Base-by-base conservation (phyloP, 2,329 filamentous ascomycete species). In the Pseudocercospora vitis region DNA sequence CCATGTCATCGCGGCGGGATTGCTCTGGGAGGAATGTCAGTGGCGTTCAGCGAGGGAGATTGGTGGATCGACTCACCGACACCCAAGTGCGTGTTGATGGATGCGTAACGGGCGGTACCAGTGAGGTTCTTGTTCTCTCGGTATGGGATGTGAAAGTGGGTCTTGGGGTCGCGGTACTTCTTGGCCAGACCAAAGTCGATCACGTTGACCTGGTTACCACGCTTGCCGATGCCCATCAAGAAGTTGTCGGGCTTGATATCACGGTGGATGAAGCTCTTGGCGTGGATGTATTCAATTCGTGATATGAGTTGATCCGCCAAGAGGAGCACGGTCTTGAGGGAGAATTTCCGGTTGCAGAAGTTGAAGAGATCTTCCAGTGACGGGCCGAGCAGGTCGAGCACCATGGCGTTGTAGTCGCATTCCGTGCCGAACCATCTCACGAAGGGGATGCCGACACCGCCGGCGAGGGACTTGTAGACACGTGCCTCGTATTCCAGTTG, bases 191-290 rank as follows among this genome's bases (percentile, higher is more conserved):
- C 94, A 68, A 99, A 99, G 76, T 97, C 94, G 67, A 99, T 97
- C 46, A 97, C 92, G 67, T 97, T 97, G 81, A 99, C 92, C 80
- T 97, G 92, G 79, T 97, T 99, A 63, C 94, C 94, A 70, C 92
- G 90, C 83, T 97, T 97, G 71, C 94, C 94, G 68, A 97, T 97
- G 60, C 92, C 92, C 92, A 97, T 96, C 46, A 97, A 81, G 79
- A 97, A 99, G 83, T 99, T 97, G 81, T 99, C 94, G 28, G 94
- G 94, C 82, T 99, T 99, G 81, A 99, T 99, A 75, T 99, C 94
- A 76, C 94, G 91, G 78, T 99, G 94, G 73, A 97, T 97, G 76
- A 99, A 97, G 7, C 91, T 96, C 78, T 97, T 97, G 79, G 94
- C 94, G 74, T 99, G 94, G 68, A 99, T 99, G 79, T 97, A 97